Evolutionary conservation across 2,329 filamentous ascomycete species (phyloP).

Genomic region (Niveomyces coronatus): DNA sequence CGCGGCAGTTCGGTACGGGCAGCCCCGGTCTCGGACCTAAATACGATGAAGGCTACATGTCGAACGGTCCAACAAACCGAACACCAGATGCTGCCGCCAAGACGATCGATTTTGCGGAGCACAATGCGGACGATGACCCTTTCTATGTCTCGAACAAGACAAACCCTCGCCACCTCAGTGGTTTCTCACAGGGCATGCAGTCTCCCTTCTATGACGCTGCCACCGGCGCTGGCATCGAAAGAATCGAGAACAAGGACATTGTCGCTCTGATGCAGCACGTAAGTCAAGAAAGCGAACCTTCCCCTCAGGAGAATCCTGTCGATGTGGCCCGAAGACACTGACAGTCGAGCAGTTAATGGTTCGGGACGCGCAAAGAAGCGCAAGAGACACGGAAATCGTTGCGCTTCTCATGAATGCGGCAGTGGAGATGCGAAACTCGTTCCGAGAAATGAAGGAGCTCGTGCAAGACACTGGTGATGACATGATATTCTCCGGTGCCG

Average conservation of each 20-base stretch:
- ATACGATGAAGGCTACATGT: constrained; percentile 84
- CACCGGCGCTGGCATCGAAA: constrained; percentile 77
- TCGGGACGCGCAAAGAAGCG: constrained; percentile 90
- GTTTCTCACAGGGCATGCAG: constrained; percentile 82
- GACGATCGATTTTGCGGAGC: constrained; percentile 40
- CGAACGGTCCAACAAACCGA: constrained; percentile 53
- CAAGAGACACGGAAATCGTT: constrained; percentile 90
- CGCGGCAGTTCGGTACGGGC: constrained; percentile 41
- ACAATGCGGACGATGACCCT: constrained; percentile 51
- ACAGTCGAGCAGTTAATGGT: constrained; percentile 62
- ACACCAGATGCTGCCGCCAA: constrained; percentile 47
- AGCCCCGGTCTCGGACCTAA: constrained; percentile 50
- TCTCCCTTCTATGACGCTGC: constrained; percentile 86
- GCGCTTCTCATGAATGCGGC: constrained; percentile 89
- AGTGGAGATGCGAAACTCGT: constrained; percentile 92
- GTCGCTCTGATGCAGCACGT: constrained; percentile 95
- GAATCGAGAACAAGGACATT: constrained; percentile 93
- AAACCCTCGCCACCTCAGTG: constrained; percentile 63
- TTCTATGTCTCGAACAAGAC: constrained; percentile 48
- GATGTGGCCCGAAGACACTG: neutral
- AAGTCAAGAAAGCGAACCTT: constrained; percentile 29
- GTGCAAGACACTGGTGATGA: constrained; percentile 78
- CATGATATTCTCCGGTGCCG: constrained; percentile 76
- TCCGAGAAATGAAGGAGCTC: constrained; percentile 89
- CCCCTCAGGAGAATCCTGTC: neutral